Evolutionary conservation across 2,329 filamentous ascomycete species (phyloP).

Genomic region (Helotiales sp.): DNA sequence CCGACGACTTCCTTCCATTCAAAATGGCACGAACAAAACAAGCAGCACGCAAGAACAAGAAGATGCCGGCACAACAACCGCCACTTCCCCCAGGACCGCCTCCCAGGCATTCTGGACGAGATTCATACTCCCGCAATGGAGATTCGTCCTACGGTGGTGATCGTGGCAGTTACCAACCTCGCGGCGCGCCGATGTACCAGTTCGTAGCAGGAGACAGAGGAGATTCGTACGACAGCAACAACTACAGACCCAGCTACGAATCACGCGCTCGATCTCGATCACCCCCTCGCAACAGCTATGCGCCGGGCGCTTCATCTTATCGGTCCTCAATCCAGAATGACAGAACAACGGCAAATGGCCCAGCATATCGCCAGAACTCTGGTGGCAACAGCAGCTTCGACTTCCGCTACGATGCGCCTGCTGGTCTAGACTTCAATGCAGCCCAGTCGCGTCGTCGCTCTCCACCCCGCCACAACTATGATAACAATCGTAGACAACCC

Average conservation of each 20-base stretch:
- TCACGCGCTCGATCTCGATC: slow-evolving; percentile 20
- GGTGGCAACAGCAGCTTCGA: slow-evolving; percentile 34
- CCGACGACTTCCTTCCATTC: neutral
- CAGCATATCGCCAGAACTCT: slow-evolving; percentile 12
- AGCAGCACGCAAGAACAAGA: slow-evolving; percentile 21
- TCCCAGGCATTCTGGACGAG: slow-evolving; percentile 26
- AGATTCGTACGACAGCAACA: neutral
- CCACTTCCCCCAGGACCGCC: slow-evolving; percentile 39
- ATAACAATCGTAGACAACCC: slow-evolving; percentile 17
- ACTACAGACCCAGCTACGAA: slow-evolving; percentile 20
- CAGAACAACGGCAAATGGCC: slow-evolving; percentile 1
- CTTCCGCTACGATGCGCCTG: slow-evolving; percentile 42
- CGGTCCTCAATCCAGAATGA: slow-evolving; percentile 12
- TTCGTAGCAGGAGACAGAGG: slow-evolving; percentile 24
- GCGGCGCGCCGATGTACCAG: slow-evolving; percentile 31
- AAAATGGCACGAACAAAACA: slow-evolving; percentile 12
- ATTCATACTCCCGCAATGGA: slow-evolving; percentile 14
- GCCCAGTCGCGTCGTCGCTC: slow-evolving; percentile 34
- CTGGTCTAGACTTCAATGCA: slow-evolving; percentile 36
- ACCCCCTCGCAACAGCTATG: slow-evolving; percentile 30
- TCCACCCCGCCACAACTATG: slow-evolving; percentile 31
- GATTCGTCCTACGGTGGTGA: slow-evolving; percentile 32
- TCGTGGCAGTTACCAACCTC: slow-evolving; percentile 20
- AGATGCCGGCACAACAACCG: slow-evolving; percentile 40
- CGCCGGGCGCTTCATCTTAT: slow-evolving; percentile 15